Base-by-base conservation (phyloP, 805 yeast genomes). In the Myxozyma nipponensis region DNA sequence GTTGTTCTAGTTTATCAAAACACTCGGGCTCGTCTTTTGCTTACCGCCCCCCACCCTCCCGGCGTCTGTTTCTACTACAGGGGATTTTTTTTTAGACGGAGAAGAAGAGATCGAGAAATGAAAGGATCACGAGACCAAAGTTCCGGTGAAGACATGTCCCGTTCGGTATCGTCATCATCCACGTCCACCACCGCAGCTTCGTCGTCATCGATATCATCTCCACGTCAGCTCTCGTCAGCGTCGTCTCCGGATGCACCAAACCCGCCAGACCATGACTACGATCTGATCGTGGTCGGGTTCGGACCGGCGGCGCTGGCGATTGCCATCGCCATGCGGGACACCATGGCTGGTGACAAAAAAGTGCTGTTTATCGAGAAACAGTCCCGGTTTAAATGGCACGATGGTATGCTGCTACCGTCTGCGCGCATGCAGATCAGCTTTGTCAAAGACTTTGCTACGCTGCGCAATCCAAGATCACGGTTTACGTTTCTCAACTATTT, bases 331-430 rank as follows among this genome's bases (percentile, higher is more conserved):
- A 19, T 60, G 19, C 38, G 32, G 47, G 54, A 50, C 9, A 25
- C 28, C 42, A 23, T 34, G 23, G 23, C 39, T 26, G 26, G 4
- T 39, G 25, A 15, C 13, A 9, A n/a, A 2, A 39, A 46, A n/a
- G 54, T 52, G 5, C 36, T 48, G 5, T 60, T 58, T 46, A 26
- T 61, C 13, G 64, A 61, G 40, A 49, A 55, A 39, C 56, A 54
- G 23, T 26, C 42, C 6, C 10, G 19, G 32, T 61, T 59, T 35
- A 25, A 44, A 10, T 61, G 64, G 64, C 64, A 61, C 32, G 47
- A 52, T 5, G 64, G 64, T 19, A 61, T 61, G 64, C 51, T 61
- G 30, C 46, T 61, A 22, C 63, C 63, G 4, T 54, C 47, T n/a
- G 32, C 63, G 13, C 52, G 54, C 24, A 61, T 61, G 64, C 64